Base-by-base conservation (phyloP, 495 filamentous ascomycete species). In the Aspergillus homomorphus region DNA sequence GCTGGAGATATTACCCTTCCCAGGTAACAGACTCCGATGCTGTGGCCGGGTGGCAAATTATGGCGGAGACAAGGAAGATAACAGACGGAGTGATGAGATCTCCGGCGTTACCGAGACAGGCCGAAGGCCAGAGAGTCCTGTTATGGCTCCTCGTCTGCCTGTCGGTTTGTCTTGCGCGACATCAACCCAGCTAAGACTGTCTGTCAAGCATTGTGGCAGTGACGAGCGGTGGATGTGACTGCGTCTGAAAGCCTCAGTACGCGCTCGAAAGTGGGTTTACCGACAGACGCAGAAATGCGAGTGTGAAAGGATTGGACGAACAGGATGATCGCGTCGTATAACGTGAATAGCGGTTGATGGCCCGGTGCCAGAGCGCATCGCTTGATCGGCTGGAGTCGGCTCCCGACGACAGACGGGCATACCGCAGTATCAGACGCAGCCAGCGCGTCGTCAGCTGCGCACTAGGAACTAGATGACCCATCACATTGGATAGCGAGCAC, bases 361-460 rank as follows among this genome's bases (percentile, higher is more conserved):
- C 33, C 51, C 21, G 43, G 26, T 57, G 42, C 45, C 56, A 42
- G 30, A 44, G 50, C 26, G 45, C 54, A 51, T 63, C 57, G 53
- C 50, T 53, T 53, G 23, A 23, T 54, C 61, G 57, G 57, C 44
- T 60, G 53, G 57, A 54, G 42, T 60, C 61, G 61, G 59, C 24
- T 43, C 28, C 20, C 45, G 51, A 42, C 38, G 49, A 52, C 16
- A 50, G 28, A 26, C 20, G 19, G n/a, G 33, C 51, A 58, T 20
- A 53, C 38, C 23, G 53, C 16, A 22, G 42, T 18, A 55, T 55
- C 51, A 54, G 33, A 45, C 45, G 43, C 28, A 24, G 30, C 20
- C 19, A 44, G 50, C 49, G 55, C 52, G 60, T 56, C 60, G 51
- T 62, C 55, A 52, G 60, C 60, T 56, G 54, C 15, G 45, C 46